Percentiles rank a stretch among this genome's conserved stretches.
Evolutionary conservation across 306 rosid species (phyloP).

Genomic region (Macrotyloma uniflorum): DNA sequence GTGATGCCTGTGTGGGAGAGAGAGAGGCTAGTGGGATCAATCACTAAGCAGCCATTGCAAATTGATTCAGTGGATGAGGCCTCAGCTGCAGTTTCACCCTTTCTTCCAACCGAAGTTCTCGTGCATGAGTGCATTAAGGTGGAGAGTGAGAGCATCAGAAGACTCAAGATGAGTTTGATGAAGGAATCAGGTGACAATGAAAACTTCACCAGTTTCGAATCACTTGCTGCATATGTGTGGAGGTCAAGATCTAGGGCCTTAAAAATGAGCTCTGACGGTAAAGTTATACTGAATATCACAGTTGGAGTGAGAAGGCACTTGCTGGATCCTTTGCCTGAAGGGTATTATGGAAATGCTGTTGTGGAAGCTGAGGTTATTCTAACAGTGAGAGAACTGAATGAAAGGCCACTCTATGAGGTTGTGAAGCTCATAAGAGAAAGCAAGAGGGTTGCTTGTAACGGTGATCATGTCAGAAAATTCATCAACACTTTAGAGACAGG

Average conservation of each 20-base stretch:
- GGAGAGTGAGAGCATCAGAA: constrained; percentile 28
- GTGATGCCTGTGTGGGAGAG: constrained; percentile 46
- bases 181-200: constrained; percentile 5
- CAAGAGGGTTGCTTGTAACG: not conserved
- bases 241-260: constrained; percentile 48
- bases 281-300: not conserved
- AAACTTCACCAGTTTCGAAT: constrained; percentile 40
- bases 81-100: constrained; percentile 40
- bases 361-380: not conserved
- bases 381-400: constrained; percentile 40
- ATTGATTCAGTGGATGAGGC: not conserved
- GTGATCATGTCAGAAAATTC: constrained; percentile 7
- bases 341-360: constrained; percentile 52
- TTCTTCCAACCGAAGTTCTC: constrained; percentile 7
- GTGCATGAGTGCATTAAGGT: not conserved
- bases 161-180: constrained; percentile 34
- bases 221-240: constrained; percentile 46
- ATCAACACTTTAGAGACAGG: constrained; percentile 1
- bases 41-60: constrained; percentile 5
- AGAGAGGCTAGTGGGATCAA: constrained; percentile 37
- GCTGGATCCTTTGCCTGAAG: constrained; percentile 39
- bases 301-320: constrained; percentile 37
- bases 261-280: constrained; percentile 26
- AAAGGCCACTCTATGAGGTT: constrained; percentile 30
- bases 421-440: constrained; percentile 39